Evolutionary conservation across 164 flowering plant genomes (phyloP), one percentile per base, ranked within the genome.

Genomic region (Litsea cubeba): DNA sequence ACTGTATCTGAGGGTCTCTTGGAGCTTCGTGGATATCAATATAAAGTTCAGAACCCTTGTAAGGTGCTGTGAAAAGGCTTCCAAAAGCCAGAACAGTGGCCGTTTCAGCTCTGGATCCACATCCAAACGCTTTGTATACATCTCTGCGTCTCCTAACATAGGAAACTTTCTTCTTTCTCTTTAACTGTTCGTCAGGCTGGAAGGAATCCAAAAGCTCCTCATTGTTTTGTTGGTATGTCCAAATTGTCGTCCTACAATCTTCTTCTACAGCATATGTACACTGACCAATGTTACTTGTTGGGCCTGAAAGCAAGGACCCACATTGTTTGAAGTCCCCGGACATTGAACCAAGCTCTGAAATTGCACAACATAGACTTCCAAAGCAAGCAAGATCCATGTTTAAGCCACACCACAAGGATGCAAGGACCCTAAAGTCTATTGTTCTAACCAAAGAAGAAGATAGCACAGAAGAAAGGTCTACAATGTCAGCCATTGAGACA

Each of bases 241-340:
- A 96, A 64, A 96, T 95, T 28, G 90, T 87, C 12, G 87, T 86
- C 83, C 92, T 82, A 76, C 98, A 96, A 82, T 94, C 99, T 67
- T 86, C 94, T 71, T 88, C 79, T 50, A 89, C 76, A 80, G 95
- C 89, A 83, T 86, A 87, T 64, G 92, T 60, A 84, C 99, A 95
- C 64, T 72, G 80, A 50, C 79, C 83, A 23, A 81, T 74, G 79
- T 76, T 84, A 64, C 90, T 89, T 72, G 81, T 30, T 67, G 79
- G 22, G 40, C 95, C 97, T 35, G 97, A 88, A 12, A 91, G 73
- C 35, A 88, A 63, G 49, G 85, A 82, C n/a, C 98, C 93, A 76
- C 99, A 95, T 72, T 89, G 86, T 72, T 76, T 83, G 50, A 89
- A 79, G 69, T 75, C 82, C 22, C 85, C 87, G 60, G 80, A 73